Percentiles rank a stretch among this genome's conserved stretches.
phyloP scores from a whole-genome alignment of 2,329 filamentous ascomycete genomes.

The Fusarium scirpi region DNA sequence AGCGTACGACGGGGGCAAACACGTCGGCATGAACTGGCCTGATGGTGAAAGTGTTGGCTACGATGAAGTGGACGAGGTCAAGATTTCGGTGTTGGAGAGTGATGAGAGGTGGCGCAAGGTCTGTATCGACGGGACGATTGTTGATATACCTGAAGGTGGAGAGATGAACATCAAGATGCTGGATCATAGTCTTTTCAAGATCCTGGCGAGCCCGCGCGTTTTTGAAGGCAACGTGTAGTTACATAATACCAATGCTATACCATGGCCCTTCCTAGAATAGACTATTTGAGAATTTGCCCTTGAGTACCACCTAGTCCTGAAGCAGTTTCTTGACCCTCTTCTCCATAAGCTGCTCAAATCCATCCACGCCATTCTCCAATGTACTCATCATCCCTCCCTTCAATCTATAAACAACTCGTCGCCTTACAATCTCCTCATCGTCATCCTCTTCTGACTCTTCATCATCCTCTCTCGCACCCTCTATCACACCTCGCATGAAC shows the following conservation, averaged over 20 bases:
- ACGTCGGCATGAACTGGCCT: conserved; percentile 64
- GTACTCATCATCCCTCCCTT: conserved; percentile 67
- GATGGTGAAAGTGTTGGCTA: conserved; percentile 76
- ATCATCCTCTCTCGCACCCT: conserved; percentile 54
- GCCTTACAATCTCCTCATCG: conserved; percentile 58
- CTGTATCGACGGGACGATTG: conserved; percentile 92
- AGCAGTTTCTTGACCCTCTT: conserved; percentile 65
- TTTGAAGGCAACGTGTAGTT: conserved; percentile 3
- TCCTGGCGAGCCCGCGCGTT: conserved; percentile 57
- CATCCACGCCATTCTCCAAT: conserved; percentile 70
- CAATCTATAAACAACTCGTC: conserved; percentile 70
- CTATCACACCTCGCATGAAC: conserved; percentile 78
- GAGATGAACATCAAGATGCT: conserved; percentile 74
- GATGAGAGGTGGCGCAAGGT: conserved; percentile 84
- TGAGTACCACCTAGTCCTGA: conserved; percentile 21
- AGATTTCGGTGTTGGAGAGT: conserved; percentile 74
- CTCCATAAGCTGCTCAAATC: conserved; percentile 74
- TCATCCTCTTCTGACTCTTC: conserved; percentile 53
- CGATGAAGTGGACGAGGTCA: conserved; percentile 74
- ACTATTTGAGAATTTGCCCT: neutral
- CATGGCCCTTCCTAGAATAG: neutral
- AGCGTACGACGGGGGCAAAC: conserved; percentile 69
- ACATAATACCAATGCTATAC: neutral
- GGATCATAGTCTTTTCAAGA: conserved; percentile 54
- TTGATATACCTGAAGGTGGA: conserved; percentile 77